Base-by-base conservation (phyloP, 441 rosid genomes). In the Arabidopsis hybrid region DNA sequence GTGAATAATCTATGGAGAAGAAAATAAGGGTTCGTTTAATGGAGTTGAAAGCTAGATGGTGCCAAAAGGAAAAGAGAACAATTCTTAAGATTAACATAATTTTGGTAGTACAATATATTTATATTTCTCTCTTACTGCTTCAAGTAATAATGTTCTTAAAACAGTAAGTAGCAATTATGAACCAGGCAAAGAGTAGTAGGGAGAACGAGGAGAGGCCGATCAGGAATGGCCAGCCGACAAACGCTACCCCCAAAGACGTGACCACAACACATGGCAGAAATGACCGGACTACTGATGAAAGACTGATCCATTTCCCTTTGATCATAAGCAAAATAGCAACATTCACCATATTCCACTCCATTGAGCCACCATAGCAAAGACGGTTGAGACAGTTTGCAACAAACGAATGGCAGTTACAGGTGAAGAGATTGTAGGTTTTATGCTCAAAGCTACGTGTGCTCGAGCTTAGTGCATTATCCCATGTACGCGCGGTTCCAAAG, bases 331-430 rank as follows among this genome's bases (percentile, higher is more conserved):
- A 81, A 26, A 75, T 78, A 1, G 95, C 96, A 57, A 87, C 93
- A 72, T 82, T 84, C 67, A 91, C 63, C 98, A 92, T 88, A 80
- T 91, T 92, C 98, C 98, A 95, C 57, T 76, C 85, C 96, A 89
- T 91, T 0, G 91, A 89, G 34, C 89, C 86, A 0, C 79, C 76
- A 49, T 87, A 91, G 73, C 92, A 85, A 38, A 92, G 81, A 29
- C 96, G 90, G 76, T 92, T 95, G 60, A 95, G 73, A 79, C 87
- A 92, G 73, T 88, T 75, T 17, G 97, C 95, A 6, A 83, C 91
- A 40, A 89, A 92, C 0, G 98, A 92, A 71, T 91, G 86, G 78
- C 89, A 82, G 87, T 88, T 95, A 88, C 99, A 92, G 1, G 90
- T 92, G 84, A 95, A 95, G 57, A 95, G 76, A 80, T 95, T 95